Evolutionary conservation across 805 yeast genomes (phyloP), one percentile per base, ranked within the genome.

Genomic region (Monosporozyma aerobia): DNA sequence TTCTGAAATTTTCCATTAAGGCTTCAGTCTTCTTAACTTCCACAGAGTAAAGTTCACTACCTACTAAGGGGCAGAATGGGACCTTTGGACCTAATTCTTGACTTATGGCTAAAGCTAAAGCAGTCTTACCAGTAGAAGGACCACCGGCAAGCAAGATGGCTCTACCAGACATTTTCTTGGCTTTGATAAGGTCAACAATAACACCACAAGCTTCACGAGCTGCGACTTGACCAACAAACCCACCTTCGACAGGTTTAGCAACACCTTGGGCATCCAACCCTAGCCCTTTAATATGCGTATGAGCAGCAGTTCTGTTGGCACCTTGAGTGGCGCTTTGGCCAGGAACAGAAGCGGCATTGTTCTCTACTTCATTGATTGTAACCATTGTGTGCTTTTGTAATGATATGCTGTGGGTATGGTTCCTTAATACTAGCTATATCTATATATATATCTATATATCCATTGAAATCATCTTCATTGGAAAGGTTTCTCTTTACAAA

Each of bases 51-150:
- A 94, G 75, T 71, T 94, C 99, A 54, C 90, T 81, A 40, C 97
- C 99, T 25, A 95, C 97, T 62, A 94, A 83, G 3, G 98, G 98
- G 64, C 97, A 90, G 68, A 94, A 94, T 47, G 99, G 99, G 51
- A 94, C 98, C 65, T 92, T 90, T 41, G 95, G 94, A 4, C 99
- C 99, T 61, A 94, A 76, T 68, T 89, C 97, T 68, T 94, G 98
- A 3, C 97, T 88, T 53, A 94, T 83, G 1, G 97, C 99, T 62
- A 94, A 77, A 0, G 98, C 98, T 63, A 94, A 77, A 1, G 99
- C 99, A 2, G 99, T 94, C 69, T 94, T 94, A 66, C 99, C 99
- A 5, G 98, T 92, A 0, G 98, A 97, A 9, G 99, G 98, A 5
- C 96, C 95, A 50, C 99, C 99, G 0, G 99, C 98, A 51, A 94